A percentile compares a stretch with the other conserved stretches of the same genome.
phyloP scores from a whole-genome alignment of 805 yeast genomes.

The Metschnikowia lochheadii region DNA sequence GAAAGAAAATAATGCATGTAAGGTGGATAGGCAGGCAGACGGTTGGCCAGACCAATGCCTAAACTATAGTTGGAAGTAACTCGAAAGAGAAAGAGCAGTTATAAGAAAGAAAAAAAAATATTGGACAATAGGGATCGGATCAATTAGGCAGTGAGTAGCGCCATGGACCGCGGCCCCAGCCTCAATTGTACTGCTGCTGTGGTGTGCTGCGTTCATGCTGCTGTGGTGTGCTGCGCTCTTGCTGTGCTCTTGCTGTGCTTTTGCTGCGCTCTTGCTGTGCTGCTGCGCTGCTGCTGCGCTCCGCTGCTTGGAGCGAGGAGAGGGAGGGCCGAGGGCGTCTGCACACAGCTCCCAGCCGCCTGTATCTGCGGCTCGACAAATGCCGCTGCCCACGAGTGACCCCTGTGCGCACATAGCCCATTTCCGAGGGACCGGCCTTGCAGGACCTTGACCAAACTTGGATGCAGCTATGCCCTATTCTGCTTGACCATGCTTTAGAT shows the following conservation, averaged over 20 bases:
- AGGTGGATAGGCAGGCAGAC: too few species aligned
- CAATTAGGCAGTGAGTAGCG: not conserved
- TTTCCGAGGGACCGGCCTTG: conserved; percentile 1
- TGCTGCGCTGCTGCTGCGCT: not conserved
- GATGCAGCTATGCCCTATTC: not conserved
- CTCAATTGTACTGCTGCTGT: not conserved
- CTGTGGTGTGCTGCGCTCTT: too few species aligned
- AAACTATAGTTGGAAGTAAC: too few species aligned
- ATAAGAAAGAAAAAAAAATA: too few species aligned
- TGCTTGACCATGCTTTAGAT: not conserved
- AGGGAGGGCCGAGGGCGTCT: not conserved
- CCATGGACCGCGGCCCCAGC: not conserved
- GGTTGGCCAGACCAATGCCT: too few species aligned
- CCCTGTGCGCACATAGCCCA: not conserved
- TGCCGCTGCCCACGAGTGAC: not conserved
- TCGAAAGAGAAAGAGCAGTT: too few species aligned
- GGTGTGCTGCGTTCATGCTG: too few species aligned
- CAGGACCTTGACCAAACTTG: not conserved
- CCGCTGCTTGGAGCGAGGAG: not conserved
- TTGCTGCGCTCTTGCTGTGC: not conserved
- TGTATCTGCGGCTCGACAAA: not conserved
- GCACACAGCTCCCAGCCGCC: not conserved
- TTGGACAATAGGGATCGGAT: too few species aligned
- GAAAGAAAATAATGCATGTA: too few species aligned
- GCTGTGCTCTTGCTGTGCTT: too few species aligned